Evolutionary conservation across 192 early-diverging fungal species (phyloP), one percentile per base, ranked within the genome.

Genomic region (Backusella tuberculispora): DNA sequence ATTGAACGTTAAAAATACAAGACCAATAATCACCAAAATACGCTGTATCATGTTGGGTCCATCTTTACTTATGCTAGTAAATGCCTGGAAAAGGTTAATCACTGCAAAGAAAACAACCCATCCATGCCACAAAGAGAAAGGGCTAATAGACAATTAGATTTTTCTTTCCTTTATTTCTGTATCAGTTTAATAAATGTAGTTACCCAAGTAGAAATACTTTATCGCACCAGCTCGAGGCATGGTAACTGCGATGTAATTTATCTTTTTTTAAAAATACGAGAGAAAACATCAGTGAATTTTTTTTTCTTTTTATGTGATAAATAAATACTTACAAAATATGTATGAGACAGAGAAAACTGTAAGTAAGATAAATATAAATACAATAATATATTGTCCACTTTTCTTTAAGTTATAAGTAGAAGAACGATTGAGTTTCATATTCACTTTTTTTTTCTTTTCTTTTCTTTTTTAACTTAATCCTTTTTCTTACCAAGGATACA

Each of bases 81-180:
- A 85, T 73, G 84, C 84, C 63, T 87, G 88, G 69, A 91, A 87
- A 50, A 81, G 70, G 82, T 88, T 91, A 74, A 91, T 74, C 73
- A 88, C 77, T 76, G 78, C 66, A 48, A 88, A 73, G 66, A 88
- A 86, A 63, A 87, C 78, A 70, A 91, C 81, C 86, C 88, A 90
- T 40, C 87, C 90, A 78, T 90, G 87, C 81, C 86, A 91, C 26
- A 90, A 78, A 44, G 88, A 89, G 85, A 92, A 88, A 71, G 91
- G 90, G 5, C 41, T 84, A 3, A 56, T 47, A 15, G 19, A 56
- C 19, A 3, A 19, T 56, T 24, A 56, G 9, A 24, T 64, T 19
- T 19, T 29, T 64, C 24, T n/a, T n/a, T n/a, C n/a, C n/a, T n/a
- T n/a, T n/a, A n/a, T n/a, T n/a, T n/a, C n/a, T n/a, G n/a, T n/a